Evolutionary conservation across 805 yeast genomes (phyloP).

Genomic region (Candida quercuum): DNA sequence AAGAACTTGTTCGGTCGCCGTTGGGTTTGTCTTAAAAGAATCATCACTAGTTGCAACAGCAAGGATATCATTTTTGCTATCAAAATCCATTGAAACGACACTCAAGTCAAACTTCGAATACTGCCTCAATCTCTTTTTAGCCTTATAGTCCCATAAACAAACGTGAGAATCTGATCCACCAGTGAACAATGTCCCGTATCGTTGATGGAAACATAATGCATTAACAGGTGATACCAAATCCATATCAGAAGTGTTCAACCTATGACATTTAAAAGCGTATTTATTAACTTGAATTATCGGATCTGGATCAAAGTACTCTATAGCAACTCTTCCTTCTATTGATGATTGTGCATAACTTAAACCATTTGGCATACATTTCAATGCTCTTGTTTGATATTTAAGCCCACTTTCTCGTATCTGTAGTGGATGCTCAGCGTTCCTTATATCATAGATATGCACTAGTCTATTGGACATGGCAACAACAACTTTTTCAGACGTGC

Average conservation of each 20-base stretch:
- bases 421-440: conserved; percentile 39
- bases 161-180: conserved; percentile 91
- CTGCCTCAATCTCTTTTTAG: conserved; percentile 71
- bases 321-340: conserved; percentile 77
- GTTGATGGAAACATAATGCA: conserved; percentile 71
- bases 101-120: conserved; percentile 49
- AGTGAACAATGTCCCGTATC: conserved; percentile 72
- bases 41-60: conserved; percentile 48
- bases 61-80: conserved; percentile 26
- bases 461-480: conserved; percentile 49
- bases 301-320: conserved; percentile 57
- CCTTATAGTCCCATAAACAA: conserved; percentile 84
- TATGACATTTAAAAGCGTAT: conserved; percentile 82
- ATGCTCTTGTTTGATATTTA: conserved; percentile 55
- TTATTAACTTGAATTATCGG: conserved; percentile 36
- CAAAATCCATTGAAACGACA: conserved; percentile 37
- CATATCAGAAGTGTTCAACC: conserved; percentile 38
- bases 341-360: conserved; percentile 64
- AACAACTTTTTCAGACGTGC: conserved; percentile 38
- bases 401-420: conserved; percentile 58
- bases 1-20: conserved; percentile 14
- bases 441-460: conserved; percentile 53
- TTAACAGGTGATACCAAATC: conserved; percentile 74
- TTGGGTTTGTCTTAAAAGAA: conserved; percentile 34
- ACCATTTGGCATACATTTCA: conserved; percentile 49